Conservation (phyloP, 169 alveolate species). For the Plasmodium inui region DNA sequence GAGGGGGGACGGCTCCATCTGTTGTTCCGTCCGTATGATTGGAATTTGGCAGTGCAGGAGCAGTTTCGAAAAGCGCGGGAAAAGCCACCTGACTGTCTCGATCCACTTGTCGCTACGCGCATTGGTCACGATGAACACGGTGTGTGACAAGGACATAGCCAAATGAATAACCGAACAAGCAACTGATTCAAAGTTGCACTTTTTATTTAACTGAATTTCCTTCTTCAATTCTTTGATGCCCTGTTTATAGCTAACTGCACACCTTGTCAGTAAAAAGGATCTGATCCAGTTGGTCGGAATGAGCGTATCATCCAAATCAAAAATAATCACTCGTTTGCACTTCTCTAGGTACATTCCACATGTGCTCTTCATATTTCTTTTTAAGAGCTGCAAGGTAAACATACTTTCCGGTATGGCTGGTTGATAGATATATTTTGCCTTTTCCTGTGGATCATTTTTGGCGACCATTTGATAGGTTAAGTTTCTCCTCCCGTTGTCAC, state of each 20-base stretch:
- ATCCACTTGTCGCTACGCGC: slow-evolving; percentile 88
- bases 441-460: not conserved
- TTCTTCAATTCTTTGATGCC: slow-evolving; percentile 72
- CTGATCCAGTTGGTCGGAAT: slow-evolving; percentile 89
- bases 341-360: slow-evolving; percentile 30
- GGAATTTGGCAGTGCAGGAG: slow-evolving; percentile 81
- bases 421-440: not conserved
- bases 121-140: slow-evolving; percentile 88
- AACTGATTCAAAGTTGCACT: slow-evolving; percentile 78
- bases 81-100: slow-evolving; percentile 82
- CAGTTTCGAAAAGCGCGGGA: slow-evolving; percentile 83
- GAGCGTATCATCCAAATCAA: slow-evolving; percentile 88
- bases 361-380: not conserved
- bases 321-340: slow-evolving; percentile 74
- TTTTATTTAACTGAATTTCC: slow-evolving; percentile 81
- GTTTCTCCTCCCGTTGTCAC: not conserved
- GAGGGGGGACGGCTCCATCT: slow-evolving; percentile 81
- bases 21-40: slow-evolving; percentile 82
- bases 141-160: slow-evolving; percentile 80
- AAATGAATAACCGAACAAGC: slow-evolving; percentile 76
- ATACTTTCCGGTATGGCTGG: not conserved
- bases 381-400: not conserved
- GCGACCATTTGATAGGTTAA: not conserved
- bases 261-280: slow-evolving; percentile 42
- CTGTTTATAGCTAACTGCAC: slow-evolving; percentile 65